phyloP scores from a whole-genome alignment of 2,329 filamentous ascomycete genomes.

The Shiraia sp. region DNA sequence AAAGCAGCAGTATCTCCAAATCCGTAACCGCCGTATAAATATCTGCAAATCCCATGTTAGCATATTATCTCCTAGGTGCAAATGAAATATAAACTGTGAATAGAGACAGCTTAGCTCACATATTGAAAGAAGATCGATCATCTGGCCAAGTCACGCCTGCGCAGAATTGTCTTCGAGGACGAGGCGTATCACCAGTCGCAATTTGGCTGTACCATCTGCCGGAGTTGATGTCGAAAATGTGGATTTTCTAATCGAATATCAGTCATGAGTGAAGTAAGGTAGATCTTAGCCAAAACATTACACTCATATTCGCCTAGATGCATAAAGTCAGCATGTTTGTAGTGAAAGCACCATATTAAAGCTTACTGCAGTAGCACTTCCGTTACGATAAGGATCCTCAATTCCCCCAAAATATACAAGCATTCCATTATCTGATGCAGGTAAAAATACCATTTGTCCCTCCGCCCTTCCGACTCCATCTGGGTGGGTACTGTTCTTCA shows the following conservation, averaged over 20 bases:
- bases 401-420: conserved; percentile 67
- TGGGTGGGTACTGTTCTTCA: conserved; percentile 58
- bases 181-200: conserved; percentile 58
- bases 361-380: conserved; percentile 45
- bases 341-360: background rate
- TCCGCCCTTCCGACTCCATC: conserved; percentile 61
- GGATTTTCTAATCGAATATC: conserved; percentile 50
- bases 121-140: conserved; percentile 66
- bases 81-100: background rate
- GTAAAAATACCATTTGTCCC: conserved; percentile 63
- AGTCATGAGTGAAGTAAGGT: background rate
- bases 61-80: background rate
- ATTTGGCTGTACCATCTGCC: conserved; percentile 64
- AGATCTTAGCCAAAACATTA: conserved; percentile 11
- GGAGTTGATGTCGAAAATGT: conserved; percentile 64
- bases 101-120: conserved; percentile 50
- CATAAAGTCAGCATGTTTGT: background rate
- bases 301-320: conserved; percentile 41
- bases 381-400: conserved; percentile 53
- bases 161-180: conserved; percentile 62
- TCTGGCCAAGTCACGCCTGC: conserved; percentile 63
- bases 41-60: conserved; percentile 46
- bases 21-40: conserved; percentile 63
- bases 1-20: conserved; percentile 57
- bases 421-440: conserved; percentile 62